Conservation (phyloP, 352 stramenopile genomes). For the Phytophthora pisi region DNA sequence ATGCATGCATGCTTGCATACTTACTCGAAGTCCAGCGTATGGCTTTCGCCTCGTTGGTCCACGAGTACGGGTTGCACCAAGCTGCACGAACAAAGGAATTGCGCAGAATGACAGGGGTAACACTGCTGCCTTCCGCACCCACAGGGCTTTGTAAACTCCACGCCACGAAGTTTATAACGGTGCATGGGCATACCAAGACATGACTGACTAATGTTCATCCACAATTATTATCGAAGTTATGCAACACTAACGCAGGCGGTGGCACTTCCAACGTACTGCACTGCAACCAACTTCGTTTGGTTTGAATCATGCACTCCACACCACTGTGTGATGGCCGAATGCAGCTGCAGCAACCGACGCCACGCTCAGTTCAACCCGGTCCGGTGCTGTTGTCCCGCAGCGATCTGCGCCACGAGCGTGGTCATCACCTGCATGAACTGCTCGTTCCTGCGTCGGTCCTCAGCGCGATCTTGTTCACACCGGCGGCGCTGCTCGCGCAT, state of each 20-base stretch:
- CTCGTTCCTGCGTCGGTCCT: constrained; percentile 39
- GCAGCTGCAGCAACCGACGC: not conserved
- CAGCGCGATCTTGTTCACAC: constrained; percentile 34
- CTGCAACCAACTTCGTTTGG: not conserved
- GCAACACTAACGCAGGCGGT: constrained; percentile 1
- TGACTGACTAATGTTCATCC: not conserved
- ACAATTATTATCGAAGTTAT: constrained; percentile 22
- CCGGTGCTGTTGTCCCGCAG: constrained; percentile 32
- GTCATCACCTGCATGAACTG: constrained; percentile 46
- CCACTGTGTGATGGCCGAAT: not conserved
- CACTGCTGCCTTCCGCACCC: no score
- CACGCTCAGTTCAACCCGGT: constrained; percentile 27
- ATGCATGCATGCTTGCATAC: no score
- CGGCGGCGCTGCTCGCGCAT: constrained; percentile 33
- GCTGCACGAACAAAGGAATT: no score
- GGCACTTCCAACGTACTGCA: not conserved
- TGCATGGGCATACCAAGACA: not conserved
- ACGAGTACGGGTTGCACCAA: no score
- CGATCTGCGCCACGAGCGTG: constrained; percentile 35
- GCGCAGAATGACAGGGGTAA: no score
- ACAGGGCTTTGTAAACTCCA: no score
- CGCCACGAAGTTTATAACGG: no score
- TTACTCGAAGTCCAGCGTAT: no score
- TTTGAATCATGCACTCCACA: not conserved
- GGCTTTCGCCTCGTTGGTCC: no score